phyloP scores from a whole-genome alignment of 352 stramenopile genomes.

The Phytophthora brassicae region DNA sequence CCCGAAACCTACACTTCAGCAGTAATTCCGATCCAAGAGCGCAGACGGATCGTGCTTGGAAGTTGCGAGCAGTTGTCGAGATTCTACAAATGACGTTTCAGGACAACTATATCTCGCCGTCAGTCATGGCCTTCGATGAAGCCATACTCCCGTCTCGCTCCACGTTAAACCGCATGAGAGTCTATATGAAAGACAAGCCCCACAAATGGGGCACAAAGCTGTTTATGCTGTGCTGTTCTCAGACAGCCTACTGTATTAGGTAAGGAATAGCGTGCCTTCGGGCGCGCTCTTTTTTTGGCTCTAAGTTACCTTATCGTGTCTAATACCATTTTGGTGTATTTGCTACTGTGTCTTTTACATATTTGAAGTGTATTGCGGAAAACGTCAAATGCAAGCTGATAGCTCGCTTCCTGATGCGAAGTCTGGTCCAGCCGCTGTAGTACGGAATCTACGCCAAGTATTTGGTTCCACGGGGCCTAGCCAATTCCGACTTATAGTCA shows the following conservation, averaged over 20 bases:
- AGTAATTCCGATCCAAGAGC: not conserved
- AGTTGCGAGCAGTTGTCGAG: not conserved
- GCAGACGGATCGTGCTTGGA: not conserved
- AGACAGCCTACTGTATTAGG: not conserved
- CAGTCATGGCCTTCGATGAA: constrained; percentile 1
- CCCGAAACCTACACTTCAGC: constrained; percentile 4
- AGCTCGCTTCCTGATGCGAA: not conserved
- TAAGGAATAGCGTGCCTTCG: not conserved
- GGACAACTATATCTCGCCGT: not conserved
- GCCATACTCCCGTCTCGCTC: not conserved
- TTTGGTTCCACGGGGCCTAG: not conserved
- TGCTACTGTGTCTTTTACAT: not conserved
- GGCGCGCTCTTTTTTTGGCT: not conserved
- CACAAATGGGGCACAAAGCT: not conserved
- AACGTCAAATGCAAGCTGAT: constrained; percentile 1
- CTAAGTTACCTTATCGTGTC: not conserved
- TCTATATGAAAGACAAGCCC: not conserved
- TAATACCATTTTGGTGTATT: not conserved
- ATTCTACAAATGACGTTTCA: constrained; percentile 1
- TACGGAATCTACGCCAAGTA: not conserved
- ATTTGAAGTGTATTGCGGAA: not conserved
- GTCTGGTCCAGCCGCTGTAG: not conserved
- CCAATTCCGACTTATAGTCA: not conserved
- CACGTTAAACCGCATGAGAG: not conserved
- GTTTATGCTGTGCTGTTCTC: not conserved